These are phyloP conservation scores for Rhizopogon rudus DNA, from an alignment of 768 basidiomycete genomes.

Conservation along the genomic window DNA sequence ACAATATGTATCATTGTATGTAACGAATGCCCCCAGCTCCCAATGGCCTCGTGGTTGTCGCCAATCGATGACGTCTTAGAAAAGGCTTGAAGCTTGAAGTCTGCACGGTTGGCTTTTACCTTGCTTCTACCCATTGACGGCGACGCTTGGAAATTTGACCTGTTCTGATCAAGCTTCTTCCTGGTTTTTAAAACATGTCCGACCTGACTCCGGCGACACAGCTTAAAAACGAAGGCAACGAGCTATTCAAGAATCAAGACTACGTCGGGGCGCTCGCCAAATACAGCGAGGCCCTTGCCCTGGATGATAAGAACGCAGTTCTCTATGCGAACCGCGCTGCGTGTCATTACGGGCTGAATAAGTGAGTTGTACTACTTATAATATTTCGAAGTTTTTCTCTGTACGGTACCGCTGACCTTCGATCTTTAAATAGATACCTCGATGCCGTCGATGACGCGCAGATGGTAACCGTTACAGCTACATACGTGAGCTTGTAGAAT, in stretches of 20 bases:
- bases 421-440: neutral
- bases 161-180: neutral
- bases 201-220: neutral
- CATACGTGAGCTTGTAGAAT: no score
- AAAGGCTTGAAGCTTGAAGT: neutral
- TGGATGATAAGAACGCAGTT: slow-evolving; percentile 33
- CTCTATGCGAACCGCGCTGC: slow-evolving; percentile 43
- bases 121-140: no score
- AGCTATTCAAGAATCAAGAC: slow-evolving; percentile 27
- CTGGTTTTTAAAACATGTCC: neutral
- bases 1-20: no score
- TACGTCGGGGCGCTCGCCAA: slow-evolving; percentile 33
- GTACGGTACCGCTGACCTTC: neutral
- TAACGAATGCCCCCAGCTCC: neutral
- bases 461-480: neutral
- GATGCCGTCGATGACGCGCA: slow-evolving; percentile 1
- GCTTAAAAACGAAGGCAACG: slow-evolving; percentile 40
- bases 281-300: slow-evolving; percentile 38
- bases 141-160: no score
- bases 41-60: neutral
- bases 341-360: slow-evolving; percentile 29
- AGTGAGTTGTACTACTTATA: slow-evolving; percentile 13
- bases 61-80: neutral
- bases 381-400: no score
- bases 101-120: no score